Conservation (phyloP, 140 eudicot genomes). For the Senecio squalidus region DNA sequence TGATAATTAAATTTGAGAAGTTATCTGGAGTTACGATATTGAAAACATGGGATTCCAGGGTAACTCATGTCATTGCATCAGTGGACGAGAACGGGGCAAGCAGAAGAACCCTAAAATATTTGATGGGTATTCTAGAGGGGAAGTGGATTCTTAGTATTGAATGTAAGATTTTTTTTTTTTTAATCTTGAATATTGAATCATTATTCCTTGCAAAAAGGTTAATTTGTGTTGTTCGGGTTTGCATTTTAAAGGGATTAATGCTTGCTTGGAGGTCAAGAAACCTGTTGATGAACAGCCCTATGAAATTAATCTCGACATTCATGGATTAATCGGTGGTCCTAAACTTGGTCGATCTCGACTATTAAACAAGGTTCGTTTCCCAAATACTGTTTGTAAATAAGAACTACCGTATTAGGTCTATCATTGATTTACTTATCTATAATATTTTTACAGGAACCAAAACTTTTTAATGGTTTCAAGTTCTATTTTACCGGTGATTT, state of each 20-base stretch:
- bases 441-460: conserved; percentile 59
- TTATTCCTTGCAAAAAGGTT: no score
- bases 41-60: conserved; percentile 71
- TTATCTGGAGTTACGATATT: conserved; percentile 60
- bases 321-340: conserved; percentile 87
- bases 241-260: conserved; percentile 65
- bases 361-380: conserved; percentile 56
- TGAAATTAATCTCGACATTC: conserved; percentile 67
- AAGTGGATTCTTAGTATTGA: conserved; percentile 77
- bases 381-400: not conserved
- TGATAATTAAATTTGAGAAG: conserved; percentile 46
- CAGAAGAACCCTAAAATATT: conserved; percentile 82
- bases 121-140: conserved; percentile 94
- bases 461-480: conserved; percentile 47
- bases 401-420: not conserved
- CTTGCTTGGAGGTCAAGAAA: conserved; percentile 72
- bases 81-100: conserved; percentile 88
- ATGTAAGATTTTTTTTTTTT: conserved; percentile 38
- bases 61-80: conserved; percentile 88
- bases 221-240: not conserved
- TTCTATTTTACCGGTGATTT: conserved; percentile 76
- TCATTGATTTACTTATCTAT: not conserved
- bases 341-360: conserved; percentile 67
- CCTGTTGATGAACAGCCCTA: conserved; percentile 68
- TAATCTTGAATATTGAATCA: no score